Conservation (phyloP, 75 land plant species). For the Pinus tabuliformis region DNA sequence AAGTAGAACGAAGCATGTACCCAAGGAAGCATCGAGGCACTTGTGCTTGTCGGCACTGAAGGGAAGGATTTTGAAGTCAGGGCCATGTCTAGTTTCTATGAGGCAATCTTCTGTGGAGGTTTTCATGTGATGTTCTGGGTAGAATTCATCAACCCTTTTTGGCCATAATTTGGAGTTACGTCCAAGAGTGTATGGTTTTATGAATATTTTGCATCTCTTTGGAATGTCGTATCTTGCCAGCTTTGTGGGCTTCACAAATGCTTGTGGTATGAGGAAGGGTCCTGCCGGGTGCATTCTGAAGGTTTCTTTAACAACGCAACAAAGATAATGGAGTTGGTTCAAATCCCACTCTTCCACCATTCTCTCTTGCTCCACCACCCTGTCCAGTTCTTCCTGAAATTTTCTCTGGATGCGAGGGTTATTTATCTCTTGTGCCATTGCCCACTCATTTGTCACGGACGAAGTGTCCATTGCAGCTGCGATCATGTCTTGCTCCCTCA, state of each 20-base stretch:
- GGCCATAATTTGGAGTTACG: constrained; percentile 55
- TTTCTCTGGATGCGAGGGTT: constrained; percentile 58
- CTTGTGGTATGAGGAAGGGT: constrained; percentile 77
- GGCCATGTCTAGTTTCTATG: constrained; percentile 73
- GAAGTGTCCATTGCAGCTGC: constrained; percentile 87
- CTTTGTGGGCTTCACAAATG: constrained; percentile 45
- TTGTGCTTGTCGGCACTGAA: constrained; percentile 75
- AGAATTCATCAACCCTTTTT: constrained; percentile 50
- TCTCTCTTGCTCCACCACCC: constrained; percentile 57
- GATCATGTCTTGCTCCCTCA: constrained; percentile 82
- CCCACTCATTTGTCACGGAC: constrained; percentile 86
- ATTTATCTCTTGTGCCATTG: constrained; percentile 82
- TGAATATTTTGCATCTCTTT: constrained; percentile 55
- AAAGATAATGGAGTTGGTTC: constrained; percentile 58
- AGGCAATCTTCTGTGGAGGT: constrained; percentile 20
- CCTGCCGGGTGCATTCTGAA: constrained; percentile 86
- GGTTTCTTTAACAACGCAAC: constrained; percentile 79
- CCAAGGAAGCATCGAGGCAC: constrained; percentile 86
- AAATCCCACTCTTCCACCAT: constrained; percentile 69
- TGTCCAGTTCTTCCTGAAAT: constrained; percentile 70
- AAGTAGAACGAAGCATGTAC: constrained; percentile 56
- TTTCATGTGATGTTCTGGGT: constrained; percentile 58
- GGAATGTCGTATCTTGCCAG: constrained; percentile 77
- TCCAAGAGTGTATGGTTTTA: constrained; percentile 78
- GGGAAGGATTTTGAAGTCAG: constrained; percentile 69